phyloP scores from a whole-genome alignment of 2,329 filamentous ascomycete species.

The Fusarium marasasianum region DNA sequence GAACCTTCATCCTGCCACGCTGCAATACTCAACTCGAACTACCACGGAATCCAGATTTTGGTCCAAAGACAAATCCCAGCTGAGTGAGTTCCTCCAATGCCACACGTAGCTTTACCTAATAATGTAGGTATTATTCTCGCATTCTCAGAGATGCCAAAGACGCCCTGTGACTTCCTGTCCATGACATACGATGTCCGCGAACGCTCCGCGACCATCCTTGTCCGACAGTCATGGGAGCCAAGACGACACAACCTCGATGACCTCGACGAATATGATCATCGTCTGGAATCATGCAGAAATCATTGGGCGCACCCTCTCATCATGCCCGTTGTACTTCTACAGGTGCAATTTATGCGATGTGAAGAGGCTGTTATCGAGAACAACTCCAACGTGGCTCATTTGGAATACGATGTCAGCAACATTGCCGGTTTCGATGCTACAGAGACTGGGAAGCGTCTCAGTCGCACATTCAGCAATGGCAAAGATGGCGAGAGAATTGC shows the following conservation, averaged over 20 bases:
- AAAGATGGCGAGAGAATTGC: slow-evolving; percentile 38
- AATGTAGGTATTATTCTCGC: slow-evolving; percentile 53
- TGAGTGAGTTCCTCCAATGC: slow-evolving; percentile 40
- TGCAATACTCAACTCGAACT: slow-evolving; percentile 52
- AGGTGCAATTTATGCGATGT: slow-evolving; percentile 57
- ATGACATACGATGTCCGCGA: slow-evolving; percentile 55
- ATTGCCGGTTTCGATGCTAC: slow-evolving; percentile 52
- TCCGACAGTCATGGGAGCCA: slow-evolving; percentile 56
- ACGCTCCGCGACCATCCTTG: slow-evolving; percentile 52
- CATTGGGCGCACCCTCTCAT: slow-evolving; percentile 59
- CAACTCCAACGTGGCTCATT: slow-evolving; percentile 52
- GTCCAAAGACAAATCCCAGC: slow-evolving; percentile 50
- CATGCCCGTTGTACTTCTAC: slow-evolving; percentile 56
- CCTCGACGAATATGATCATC: slow-evolving; percentile 57
- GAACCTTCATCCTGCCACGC: slow-evolving; percentile 51
- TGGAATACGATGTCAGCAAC: slow-evolving; percentile 55
- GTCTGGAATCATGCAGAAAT: slow-evolving; percentile 54
- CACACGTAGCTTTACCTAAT: not conserved
- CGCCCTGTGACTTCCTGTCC: slow-evolving; percentile 58
- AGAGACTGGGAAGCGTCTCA: slow-evolving; percentile 40
- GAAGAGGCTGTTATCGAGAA: slow-evolving; percentile 57
- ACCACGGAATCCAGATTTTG: slow-evolving; percentile 53
- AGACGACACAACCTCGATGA: slow-evolving; percentile 53
- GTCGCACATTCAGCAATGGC: slow-evolving; percentile 36
- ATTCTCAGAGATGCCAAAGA: slow-evolving; percentile 55